Evolutionary conservation across 148 eudicot species (phyloP).

Genomic region (Fagopyrum esculentum): DNA sequence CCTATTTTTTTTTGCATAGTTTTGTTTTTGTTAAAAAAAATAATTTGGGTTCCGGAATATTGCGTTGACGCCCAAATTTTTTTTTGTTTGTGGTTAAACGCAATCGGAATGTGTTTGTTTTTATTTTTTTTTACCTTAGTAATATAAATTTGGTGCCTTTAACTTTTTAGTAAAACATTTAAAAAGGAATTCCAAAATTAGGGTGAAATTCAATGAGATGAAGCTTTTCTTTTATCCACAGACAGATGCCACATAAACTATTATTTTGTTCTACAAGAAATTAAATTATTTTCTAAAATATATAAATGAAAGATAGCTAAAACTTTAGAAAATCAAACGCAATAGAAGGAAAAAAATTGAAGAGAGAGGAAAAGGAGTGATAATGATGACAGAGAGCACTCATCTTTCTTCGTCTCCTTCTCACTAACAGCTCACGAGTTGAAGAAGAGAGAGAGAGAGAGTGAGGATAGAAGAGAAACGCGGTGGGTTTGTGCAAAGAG

Average conservation of each 20-base stretch:
- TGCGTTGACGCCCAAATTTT: too few species aligned
- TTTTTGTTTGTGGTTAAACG: too few species aligned
- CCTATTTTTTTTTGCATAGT: too few species aligned
- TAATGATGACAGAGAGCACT: constrained; percentile 10
- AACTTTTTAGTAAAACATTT: too few species aligned
- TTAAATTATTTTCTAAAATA: background rate
- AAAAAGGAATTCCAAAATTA: too few species aligned
- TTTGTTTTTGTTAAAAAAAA: too few species aligned
- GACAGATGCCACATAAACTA: background rate
- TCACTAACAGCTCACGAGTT: constrained; percentile 15
- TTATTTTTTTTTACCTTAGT: too few species aligned
- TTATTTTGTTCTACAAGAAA: background rate
- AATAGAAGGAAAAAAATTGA: background rate
- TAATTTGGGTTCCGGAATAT: too few species aligned
- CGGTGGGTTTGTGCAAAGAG: constrained; percentile 18
- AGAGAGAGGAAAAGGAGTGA: constrained; percentile 7
- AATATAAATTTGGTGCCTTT: too few species aligned
- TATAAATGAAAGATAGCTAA: background rate
- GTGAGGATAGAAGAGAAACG: constrained; percentile 1
- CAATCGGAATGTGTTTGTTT: too few species aligned
- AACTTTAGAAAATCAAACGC: constrained; percentile 4
- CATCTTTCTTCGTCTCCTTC: constrained; percentile 3
- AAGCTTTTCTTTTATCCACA: background rate
- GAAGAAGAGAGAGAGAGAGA: constrained; percentile 13
- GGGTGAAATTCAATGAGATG: too few species aligned